Evolutionary conservation across 495 filamentous ascomycete genomes (phyloP), one percentile per base, ranked within the genome.

Genomic region (Staphylotrichum tortipilum): DNA sequence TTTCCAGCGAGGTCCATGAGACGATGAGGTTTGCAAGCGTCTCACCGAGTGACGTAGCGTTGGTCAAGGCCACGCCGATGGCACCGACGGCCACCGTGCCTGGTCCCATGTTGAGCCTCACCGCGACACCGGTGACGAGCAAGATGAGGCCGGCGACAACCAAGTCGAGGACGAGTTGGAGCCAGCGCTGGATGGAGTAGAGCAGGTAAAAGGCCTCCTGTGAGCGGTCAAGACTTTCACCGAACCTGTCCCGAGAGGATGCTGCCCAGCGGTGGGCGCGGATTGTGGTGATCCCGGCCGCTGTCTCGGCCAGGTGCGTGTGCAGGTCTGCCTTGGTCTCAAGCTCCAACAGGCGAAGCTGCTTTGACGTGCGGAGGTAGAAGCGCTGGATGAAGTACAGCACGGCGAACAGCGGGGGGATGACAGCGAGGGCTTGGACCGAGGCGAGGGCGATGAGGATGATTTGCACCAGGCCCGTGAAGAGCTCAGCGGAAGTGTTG

Each of bases 361-460:
- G 77, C 7, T 74, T 71, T 2, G 70, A 72, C 3, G 70, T 73
- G 3, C 71, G 69, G 1, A 77, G 61, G 44, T 79, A 79, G 56
- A 66, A 68, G 7, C 49, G 55, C 45, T 78, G 74, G 8, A 76
- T 37, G 0, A 68, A 4, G 35, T 54, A 72, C 19, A 74, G 12
- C 14, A 62, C 55, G 3, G 61, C 7, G 54, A 62, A 52, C 36
- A 47, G 31, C 6, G 15, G n/a, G 3, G 44, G 44, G 3, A 68
- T 24, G 56, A 54, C 40, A 53, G 68, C 41, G 38, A 61, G 44
- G 23, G 43, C 21, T 18, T 38, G 38, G 4, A 48, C 39, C 7
- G 49, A 17, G 18, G 51, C 52, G 15, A 52, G 7, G 9, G 48
- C 55, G 42, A 46, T 41, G 21, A 49, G 26, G 24, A 38, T 26